Conservation (phyloP, 1,284 basidiomycete species). For the Rhodotorula sp. region DNA sequence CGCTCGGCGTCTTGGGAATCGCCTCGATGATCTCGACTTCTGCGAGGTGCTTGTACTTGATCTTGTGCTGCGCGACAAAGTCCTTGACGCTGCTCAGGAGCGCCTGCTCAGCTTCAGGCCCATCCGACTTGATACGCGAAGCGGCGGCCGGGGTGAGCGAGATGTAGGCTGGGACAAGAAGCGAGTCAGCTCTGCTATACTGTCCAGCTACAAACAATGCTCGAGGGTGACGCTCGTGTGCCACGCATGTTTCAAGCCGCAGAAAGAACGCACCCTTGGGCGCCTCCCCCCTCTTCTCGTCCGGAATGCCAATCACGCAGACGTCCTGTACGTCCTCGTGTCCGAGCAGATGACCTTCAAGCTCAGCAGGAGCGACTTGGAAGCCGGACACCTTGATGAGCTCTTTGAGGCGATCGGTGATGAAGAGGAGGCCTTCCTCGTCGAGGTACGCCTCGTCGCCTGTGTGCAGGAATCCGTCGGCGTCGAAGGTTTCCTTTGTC, state of each 20-base stretch:
- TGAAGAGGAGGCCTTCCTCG: conserved; percentile 28
- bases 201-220: conserved; percentile 50
- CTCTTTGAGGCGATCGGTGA: conserved; percentile 42
- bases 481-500: conserved; percentile 44
- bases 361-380: conserved; percentile 60
- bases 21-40: conserved; percentile 67
- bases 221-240: conserved; percentile 56
- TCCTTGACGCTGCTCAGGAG: conserved; percentile 48
- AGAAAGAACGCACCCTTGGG: conserved; percentile 52
- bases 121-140: neutral
- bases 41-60: conserved; percentile 69
- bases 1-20: conserved; percentile 58
- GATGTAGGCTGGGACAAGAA: conserved; percentile 56
- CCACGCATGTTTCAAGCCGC: no score
- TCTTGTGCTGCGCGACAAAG: conserved; percentile 70
- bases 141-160: conserved; percentile 15
- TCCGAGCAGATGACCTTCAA: conserved; percentile 71
- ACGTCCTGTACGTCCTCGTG: conserved; percentile 69
- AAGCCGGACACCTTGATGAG: conserved; percentile 34
- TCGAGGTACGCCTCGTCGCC: conserved; percentile 44
- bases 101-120: neutral
- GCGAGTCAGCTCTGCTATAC: conserved; percentile 54
- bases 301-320: conserved; percentile 72
- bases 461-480: conserved; percentile 45
- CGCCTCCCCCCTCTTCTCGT: conserved; percentile 76